Evolutionary conservation across 805 yeast genomes (phyloP), one percentile per base, ranked within the genome.

Genomic region (Wickerhamiella azymoides): DNA sequence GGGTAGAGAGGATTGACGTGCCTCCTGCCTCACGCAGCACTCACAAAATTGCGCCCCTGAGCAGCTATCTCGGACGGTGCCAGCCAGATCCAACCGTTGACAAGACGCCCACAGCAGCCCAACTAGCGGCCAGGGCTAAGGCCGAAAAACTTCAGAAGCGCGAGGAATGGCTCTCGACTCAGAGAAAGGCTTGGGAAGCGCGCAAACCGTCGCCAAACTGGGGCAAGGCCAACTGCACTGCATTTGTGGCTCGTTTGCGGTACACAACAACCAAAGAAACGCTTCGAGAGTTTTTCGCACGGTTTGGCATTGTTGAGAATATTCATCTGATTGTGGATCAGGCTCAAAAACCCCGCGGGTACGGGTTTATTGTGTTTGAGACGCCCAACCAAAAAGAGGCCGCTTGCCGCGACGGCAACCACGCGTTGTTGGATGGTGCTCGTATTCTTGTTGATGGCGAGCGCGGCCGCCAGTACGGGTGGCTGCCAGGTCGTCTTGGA

Each of bases 361-460:
- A 89, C 60, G 96, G 81, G 1, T 89, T 89, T 57, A 66, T 86
- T 2, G 79, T 79, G 2, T 89, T 75, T 60, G 77, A 73, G 45
- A 65, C 70, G 24, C 81, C 77, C 16, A 49, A 62, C 1, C 82
- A 77, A 48, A 80, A 85, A 18, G 70, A 72, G 42, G 62, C 60
- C 10, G 92, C 94, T 1, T 70, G 73, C 19, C 69, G 73, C 35
- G 79, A 72, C 21, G 71, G 77, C 35, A 75, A 82, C 32, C 77
- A 73, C 1, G 51, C 69, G 42, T 60, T 59, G n/a, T 57, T 81
- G 16, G 67, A 72, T 18, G 74, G 71, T 7, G 64, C 86, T 39
- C 64, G 69, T 4, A 69, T 78, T 10, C 65, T 66, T 9, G 60
- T 59, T 1, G 71, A 67, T 45, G 61, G 59, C 3, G 71, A 65